phyloP scores from a whole-genome alignment of 2,329 filamentous ascomycete species.

The Alternaria ethzedia region DNA sequence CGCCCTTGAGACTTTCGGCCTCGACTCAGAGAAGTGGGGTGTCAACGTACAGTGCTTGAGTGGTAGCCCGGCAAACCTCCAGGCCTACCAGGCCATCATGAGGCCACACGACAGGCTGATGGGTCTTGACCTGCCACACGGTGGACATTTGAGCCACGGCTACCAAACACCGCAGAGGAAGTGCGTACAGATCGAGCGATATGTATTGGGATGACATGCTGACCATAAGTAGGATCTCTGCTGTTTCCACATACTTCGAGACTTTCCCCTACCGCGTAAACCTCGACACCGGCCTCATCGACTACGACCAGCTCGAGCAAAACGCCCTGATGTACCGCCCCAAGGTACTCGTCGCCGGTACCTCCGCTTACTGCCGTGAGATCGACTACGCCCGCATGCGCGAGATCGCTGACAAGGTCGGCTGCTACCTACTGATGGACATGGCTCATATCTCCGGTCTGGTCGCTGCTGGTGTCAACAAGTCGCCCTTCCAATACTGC shows the following conservation, averaged over 20 bases:
- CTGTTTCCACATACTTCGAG: conserved; percentile 98
- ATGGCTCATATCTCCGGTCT: conserved; percentile 98
- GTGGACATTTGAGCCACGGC: conserved; percentile 93
- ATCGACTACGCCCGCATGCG: conserved; percentile 96
- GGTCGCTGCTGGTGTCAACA: conserved; percentile 88
- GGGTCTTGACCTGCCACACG: conserved; percentile 93
- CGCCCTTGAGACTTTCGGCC: conserved; percentile 83
- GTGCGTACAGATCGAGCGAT: conserved; percentile 54
- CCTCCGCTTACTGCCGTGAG: conserved; percentile 92
- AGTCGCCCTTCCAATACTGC: conserved; percentile 84
- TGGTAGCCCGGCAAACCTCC: conserved; percentile 93
- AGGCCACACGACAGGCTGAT: conserved; percentile 94
- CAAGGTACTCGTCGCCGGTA: conserved; percentile 93
- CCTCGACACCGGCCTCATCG: conserved; percentile 88
- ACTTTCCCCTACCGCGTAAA: conserved; percentile 93
- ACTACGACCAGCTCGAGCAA: conserved; percentile 91
- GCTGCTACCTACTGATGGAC: conserved; percentile 91
- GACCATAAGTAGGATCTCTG: conserved; percentile 73
- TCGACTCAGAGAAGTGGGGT: conserved; percentile 88
- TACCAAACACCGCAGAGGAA: conserved; percentile 97
- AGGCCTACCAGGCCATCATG: conserved; percentile 98
- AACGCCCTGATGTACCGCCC: conserved; percentile 88
- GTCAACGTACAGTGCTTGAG: conserved; percentile 90
- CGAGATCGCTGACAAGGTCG: conserved; percentile 86
- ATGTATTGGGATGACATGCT: conserved; percentile 8